Evolutionary conservation across 2,329 filamentous ascomycete species (phyloP), one percentile per base, ranked within the genome.

Genomic region (Trichoderma sp.): DNA sequence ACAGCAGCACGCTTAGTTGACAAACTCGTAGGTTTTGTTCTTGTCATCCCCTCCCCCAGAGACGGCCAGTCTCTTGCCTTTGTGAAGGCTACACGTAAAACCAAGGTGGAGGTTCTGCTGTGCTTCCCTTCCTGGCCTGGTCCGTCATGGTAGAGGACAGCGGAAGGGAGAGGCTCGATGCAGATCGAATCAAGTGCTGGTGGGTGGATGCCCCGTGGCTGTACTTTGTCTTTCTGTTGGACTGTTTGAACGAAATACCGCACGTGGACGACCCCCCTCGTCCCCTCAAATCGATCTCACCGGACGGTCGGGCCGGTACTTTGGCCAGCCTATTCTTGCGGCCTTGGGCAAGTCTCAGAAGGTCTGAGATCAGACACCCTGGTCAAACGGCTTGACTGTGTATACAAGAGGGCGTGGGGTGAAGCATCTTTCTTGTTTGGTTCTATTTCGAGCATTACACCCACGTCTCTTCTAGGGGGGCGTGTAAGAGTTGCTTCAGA

Each of bases 1-100:
- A 69, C 68, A 66, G 32, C 61, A 66, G 39, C 56, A 59, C 30
- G 51, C 46, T 8, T 30, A 68, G 61, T 51, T 69, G 61, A 66
- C 68, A 69, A 69, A 59, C 61, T 69, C 55, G 49, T 61, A 43
- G 55, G 11, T 52, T 4, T 14, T 34, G 2, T 34, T 34, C 58
- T 39, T 69, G 60, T 56, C 66, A 54, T 60, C 56, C 56, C 56
- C 39, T 56, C 28, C 37, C 68, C 37, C 52, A 46, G 63, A 58
- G 28, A 49, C 34, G 39, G 18, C 43, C 60, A 58, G 37, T 66
- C 37, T 66, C 63, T 49, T 66, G 21, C 11, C 46, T 49, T 66
- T 46, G 16, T 66, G 51, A 66, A 55, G 63, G 51, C 26, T 66
- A 58, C 39, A 43, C 52, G 52, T 37, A 58, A 58, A 37, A 37